A percentile compares a stretch with the other conserved stretches of the same genome.
phyloP scores from a whole-genome alignment of 257 asterid species.

The Fraxinus pennsylvanica region DNA sequence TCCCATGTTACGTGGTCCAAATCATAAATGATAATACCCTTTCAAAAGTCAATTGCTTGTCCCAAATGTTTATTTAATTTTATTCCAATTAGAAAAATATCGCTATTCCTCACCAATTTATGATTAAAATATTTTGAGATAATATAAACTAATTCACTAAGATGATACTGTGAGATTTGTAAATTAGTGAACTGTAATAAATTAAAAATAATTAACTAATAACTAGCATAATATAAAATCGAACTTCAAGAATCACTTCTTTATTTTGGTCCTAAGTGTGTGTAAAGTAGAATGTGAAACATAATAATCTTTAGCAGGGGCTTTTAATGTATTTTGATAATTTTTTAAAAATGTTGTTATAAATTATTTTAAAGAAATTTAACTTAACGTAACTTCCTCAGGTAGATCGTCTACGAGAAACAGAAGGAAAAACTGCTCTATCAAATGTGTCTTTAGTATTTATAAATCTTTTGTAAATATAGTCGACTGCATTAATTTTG shows the following conservation, averaged over 20 bases:
- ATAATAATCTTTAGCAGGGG: no score
- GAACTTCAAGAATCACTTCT: not conserved
- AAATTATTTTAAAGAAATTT: no score
- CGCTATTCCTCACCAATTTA: slow-evolving; percentile 18
- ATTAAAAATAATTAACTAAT: slow-evolving; percentile 5
- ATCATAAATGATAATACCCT: not conserved
- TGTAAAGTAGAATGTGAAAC: no score
- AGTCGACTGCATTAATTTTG: no score
- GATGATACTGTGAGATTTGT: not conserved
- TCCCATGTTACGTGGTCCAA: slow-evolving; percentile 35
- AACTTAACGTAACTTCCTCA: no score
- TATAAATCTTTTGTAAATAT: no score
- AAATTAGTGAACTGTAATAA: slow-evolving; percentile 3
- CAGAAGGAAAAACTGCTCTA: no score
- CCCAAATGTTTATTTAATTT: slow-evolving; percentile 11
- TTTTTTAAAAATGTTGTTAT: no score
- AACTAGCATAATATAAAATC: not conserved
- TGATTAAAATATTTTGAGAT: not conserved
- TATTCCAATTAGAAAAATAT: slow-evolving; percentile 5
- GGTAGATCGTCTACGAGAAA: no score
- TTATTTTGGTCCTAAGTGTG: no score
- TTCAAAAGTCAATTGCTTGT: slow-evolving; percentile 37
- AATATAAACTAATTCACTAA: not conserved
- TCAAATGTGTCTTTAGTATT: no score
- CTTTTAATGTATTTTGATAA: no score